Percentiles rank a stretch among this genome's conserved stretches.
phyloP scores from a whole-genome alignment of 2,329 filamentous ascomycete genomes.

The Microdochium nivale region DNA sequence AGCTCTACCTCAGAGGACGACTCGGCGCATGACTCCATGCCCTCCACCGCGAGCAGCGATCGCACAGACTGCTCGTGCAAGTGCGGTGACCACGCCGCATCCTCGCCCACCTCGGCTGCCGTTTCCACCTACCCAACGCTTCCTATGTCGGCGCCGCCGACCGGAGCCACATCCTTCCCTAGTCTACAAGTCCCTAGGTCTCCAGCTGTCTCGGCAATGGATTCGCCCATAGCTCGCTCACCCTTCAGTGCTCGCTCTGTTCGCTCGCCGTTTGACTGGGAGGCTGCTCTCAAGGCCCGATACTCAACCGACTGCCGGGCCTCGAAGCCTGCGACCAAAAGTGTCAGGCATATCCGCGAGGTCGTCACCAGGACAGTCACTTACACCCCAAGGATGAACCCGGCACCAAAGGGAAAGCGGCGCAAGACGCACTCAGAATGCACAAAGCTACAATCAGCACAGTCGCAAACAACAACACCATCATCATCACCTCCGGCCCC shows the following conservation, averaged over 20 bases:
- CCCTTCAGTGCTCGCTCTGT: conserved; percentile 63
- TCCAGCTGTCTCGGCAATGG: conserved; percentile 55
- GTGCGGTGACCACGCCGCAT: conserved; percentile 42
- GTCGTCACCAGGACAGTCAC: conserved; percentile 93
- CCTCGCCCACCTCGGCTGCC: conserved; percentile 33
- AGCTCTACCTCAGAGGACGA: conserved; percentile 40
- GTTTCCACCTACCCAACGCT: conserved; percentile 30
- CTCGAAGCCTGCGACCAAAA: conserved; percentile 50
- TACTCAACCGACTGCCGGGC: conserved; percentile 48
- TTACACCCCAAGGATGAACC: conserved; percentile 79
- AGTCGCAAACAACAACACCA: neutral
- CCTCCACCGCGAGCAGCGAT: conserved; percentile 49
- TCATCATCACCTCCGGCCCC: conserved; percentile 5
- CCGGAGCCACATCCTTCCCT: conserved; percentile 51
- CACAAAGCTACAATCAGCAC: conserved; percentile 11
- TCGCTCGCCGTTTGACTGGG: conserved; percentile 72
- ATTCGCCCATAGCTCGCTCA: conserved; percentile 61
- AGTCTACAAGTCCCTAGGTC: conserved; percentile 72
- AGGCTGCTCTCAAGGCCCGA: conserved; percentile 58
- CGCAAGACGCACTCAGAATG: conserved; percentile 48
- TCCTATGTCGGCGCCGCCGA: conserved; percentile 52
- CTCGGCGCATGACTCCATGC: conserved; percentile 30
- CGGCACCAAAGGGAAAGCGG: conserved; percentile 84
- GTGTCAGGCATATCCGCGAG: conserved; percentile 67
- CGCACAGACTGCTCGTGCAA: conserved; percentile 48